Conservation (phyloP, 2,329 filamentous ascomycete species). For the Cladosporium sp. region DNA sequence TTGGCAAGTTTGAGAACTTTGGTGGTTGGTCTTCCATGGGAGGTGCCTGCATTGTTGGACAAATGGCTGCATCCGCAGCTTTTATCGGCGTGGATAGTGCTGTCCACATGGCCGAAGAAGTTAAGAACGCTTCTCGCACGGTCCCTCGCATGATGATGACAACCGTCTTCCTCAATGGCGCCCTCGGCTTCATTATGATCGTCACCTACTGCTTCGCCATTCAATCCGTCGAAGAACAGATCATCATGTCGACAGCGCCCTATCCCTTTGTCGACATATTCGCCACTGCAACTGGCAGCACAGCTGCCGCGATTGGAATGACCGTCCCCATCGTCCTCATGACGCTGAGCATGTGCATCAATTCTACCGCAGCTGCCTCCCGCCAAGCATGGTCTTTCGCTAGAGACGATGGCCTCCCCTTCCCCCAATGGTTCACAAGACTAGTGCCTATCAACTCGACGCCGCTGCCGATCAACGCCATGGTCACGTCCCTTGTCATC, state of each 20-base stretch:
- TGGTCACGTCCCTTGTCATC: conserved; percentile 22
- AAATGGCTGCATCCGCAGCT: conserved; percentile 17
- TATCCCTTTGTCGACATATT: conserved; percentile 36
- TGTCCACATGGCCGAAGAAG: conserved; percentile 24
- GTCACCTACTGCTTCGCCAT: conserved; percentile 31
- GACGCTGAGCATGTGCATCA: conserved; percentile 37
- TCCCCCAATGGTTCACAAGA: conserved; percentile 24
- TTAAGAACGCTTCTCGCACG: conserved; percentile 27
- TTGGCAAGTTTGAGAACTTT: conserved; percentile 21
- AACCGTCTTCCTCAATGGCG: conserved; percentile 38
- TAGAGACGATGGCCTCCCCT: conserved; percentile 41
- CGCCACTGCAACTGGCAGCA: conserved; percentile 32
- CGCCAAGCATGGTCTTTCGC: conserved; percentile 42
- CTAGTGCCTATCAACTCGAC: conserved; percentile 21
- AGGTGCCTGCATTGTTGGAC: conserved; percentile 22
- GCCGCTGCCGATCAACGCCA: conserved; percentile 27
- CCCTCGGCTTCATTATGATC: conserved; percentile 38
- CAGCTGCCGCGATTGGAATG: conserved; percentile 31
- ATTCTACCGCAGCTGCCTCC: conserved; percentile 37
- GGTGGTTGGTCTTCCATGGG: conserved; percentile 27
- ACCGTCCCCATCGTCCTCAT: conserved; percentile 36
- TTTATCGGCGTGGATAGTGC: conserved; percentile 13
- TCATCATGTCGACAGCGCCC: conserved; percentile 22
- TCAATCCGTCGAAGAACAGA: conserved; percentile 12
- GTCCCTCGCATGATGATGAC: conserved; percentile 37